Evolutionary conservation across 2,329 filamentous ascomycete genomes (phyloP).

Genomic region (Cytospora schulzeri): DNA sequence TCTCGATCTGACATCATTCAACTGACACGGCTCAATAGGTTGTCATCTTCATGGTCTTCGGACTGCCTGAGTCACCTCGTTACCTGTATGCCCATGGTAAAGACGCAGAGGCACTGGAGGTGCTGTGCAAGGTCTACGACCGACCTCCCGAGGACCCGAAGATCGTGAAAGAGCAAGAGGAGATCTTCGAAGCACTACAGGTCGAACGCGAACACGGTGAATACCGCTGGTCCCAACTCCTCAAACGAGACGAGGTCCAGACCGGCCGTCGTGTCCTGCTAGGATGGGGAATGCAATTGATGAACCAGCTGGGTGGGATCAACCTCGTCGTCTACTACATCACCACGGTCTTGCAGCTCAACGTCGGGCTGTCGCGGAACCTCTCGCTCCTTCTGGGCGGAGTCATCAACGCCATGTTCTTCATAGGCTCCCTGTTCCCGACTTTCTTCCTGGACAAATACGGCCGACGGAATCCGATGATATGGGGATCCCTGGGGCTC

Average conservation of each 20-base stretch:
- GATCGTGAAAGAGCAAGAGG: conserved; percentile 45
- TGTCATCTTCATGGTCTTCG: conserved; percentile 34
- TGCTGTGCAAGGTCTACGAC: conserved; percentile 43
- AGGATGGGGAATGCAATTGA: conserved; percentile 50
- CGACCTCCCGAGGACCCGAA: conserved; percentile 40
- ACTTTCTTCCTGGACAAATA: conserved; percentile 28
- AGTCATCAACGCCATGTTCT: conserved; percentile 43
- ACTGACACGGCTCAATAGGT: not conserved
- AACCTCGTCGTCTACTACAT: conserved; percentile 47
- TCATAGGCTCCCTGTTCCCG: conserved; percentile 37
- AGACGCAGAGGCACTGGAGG: conserved; percentile 35
- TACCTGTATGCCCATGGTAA: conserved; percentile 35
- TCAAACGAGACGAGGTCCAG: conserved; percentile 46
- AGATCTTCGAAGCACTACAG: conserved; percentile 37
- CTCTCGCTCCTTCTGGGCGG: conserved; percentile 40
- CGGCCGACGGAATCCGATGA: conserved; percentile 47
- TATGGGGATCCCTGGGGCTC: conserved; percentile 41
- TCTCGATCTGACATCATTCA: not conserved
- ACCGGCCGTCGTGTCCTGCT: conserved; percentile 48
- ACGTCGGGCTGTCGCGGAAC: conserved; percentile 37
- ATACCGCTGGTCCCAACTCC: conserved; percentile 43
- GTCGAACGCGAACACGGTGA: conserved; percentile 32
- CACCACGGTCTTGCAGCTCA: conserved; percentile 37
- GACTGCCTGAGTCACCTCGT: conserved; percentile 35
- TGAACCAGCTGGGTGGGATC: conserved; percentile 53